Base-by-base conservation (phyloP, 768 basidiomycete genomes). In the Mycena vitilis region DNA sequence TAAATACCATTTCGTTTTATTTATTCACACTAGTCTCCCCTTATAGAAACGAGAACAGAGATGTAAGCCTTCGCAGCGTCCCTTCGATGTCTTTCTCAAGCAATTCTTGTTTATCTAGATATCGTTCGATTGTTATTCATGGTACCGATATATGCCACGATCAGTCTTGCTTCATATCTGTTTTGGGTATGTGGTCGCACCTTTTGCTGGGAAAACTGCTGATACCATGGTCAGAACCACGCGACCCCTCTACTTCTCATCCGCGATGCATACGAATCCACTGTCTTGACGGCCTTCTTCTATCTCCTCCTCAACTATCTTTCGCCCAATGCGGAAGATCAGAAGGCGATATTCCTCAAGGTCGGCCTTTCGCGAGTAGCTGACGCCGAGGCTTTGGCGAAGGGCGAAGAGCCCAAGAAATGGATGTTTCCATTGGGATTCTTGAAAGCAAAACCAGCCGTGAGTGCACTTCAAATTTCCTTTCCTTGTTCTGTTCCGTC, bases 211-310 rank as follows among this genome's bases (percentile, higher is more conserved):
- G 20, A 45, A 15, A 4, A 5, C 23, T 16, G 47, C 9, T 61
- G 23, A 54, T 20, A 51, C 69, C 51, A 65, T 63, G 69, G 49
- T 30, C 57, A 90, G 88, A 88, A 90, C 66, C 86, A 92, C 63
- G 85, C 92, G 1, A 89, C 91, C 0, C 89, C 90, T 4, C 79
- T 92, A 34, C 84, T 92, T 48, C 85, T 94, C 52, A 77, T 92
- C 59, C 86, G 92, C 52, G 92, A 93, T 75, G 85, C 87, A 69
- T 94, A 93, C 77, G 93, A 94, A 81, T 87, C 91, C 13, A 87
- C 90, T 45, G 89, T 93, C 15, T 80, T 95, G 66, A 91, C 89
- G 0, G 83, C 91, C 2, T 94, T 94, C 82, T 93, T 95, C 79
- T 93, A 92, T 74, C 84, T 95, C 38, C 84, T 95, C 36, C 81